Conservation (phyloP, 106 monocot genomes). For the Allium fistulosum region DNA sequence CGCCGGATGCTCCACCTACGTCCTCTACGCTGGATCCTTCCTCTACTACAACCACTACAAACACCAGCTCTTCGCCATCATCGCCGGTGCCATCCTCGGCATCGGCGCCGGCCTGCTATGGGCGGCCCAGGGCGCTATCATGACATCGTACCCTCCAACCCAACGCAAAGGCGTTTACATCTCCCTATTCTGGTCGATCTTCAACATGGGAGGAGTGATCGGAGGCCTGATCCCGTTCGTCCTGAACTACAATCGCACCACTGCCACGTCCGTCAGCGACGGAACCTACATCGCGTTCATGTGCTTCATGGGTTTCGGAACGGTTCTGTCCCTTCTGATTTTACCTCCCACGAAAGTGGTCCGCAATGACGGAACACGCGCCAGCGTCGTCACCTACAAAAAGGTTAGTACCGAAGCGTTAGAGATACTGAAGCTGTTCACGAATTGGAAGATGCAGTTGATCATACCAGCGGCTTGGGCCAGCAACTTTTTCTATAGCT, state of each 20-base stretch:
- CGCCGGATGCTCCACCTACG: conserved; percentile 74
- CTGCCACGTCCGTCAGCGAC: conserved; percentile 73
- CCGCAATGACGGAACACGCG: conserved; percentile 56
- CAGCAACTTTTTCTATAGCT: conserved; percentile 97
- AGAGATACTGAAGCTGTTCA: conserved; percentile 57
- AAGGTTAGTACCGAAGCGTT: conserved; percentile 33
- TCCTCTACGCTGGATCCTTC: conserved; percentile 86
- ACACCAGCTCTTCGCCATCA: conserved; percentile 53
- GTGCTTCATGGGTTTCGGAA: conserved; percentile 76
- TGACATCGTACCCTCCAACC: conserved; percentile 79
- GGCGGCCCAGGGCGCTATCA: conserved; percentile 86
- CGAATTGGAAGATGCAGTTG: conserved; percentile 78
- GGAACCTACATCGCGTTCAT: conserved; percentile 94
- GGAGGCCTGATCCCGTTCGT: conserved; percentile 90
- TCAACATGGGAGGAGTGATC: conserved; percentile 92
- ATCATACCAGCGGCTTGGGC: conserved; percentile 83
- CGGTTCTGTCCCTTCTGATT: conserved; percentile 54
- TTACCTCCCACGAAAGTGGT: conserved; percentile 56
- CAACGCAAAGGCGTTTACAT: conserved; percentile 67
- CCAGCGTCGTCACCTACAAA: conserved; percentile 37
- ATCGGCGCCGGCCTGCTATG: conserved; percentile 83
- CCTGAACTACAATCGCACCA: conserved; percentile 61
- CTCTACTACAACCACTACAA: conserved; percentile 83
- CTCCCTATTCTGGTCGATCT: conserved; percentile 86
- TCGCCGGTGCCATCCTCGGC: conserved; percentile 77